These are phyloP conservation scores for Jimgerdemannia lactiflua DNA, from an alignment of 192 early-diverging fungal genomes.

Conservation along the genomic window DNA sequence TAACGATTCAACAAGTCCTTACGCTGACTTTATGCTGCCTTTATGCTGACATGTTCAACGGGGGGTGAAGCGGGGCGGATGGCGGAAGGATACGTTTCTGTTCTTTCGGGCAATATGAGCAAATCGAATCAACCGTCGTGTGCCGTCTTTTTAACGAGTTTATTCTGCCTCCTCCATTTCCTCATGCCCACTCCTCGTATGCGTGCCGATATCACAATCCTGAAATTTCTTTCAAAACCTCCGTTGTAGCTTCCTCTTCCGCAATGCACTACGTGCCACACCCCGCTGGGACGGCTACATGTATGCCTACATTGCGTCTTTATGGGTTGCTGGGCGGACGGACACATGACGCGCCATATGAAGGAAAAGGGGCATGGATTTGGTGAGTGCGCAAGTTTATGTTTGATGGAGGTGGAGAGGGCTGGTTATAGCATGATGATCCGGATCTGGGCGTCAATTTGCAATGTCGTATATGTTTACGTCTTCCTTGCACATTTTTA, in stretches of 20 bases:
- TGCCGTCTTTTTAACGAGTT: too few species aligned
- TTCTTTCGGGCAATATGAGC: too few species aligned
- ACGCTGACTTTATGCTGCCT: too few species aligned
- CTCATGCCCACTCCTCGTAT: neutral
- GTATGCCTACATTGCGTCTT: conserved; percentile 82
- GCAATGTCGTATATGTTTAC: too few species aligned
- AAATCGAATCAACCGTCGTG: too few species aligned
- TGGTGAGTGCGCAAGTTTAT: conserved; percentile 31
- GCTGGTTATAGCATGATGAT: neutral
- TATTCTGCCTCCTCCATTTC: neutral
- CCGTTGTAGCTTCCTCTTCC: conserved; percentile 49
- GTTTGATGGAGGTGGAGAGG: neutral
- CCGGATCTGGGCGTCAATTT: conserved; percentile 13
- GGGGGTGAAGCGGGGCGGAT: too few species aligned
- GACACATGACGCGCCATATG: conserved; percentile 51
- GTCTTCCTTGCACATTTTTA: too few species aligned
- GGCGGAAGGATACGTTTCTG: too few species aligned
- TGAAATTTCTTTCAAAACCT: neutral
- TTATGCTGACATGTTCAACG: too few species aligned
- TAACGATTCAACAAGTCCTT: too few species aligned
- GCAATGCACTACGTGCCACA: conserved; percentile 53
- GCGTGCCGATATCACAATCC: neutral
- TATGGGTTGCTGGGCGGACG: conserved; percentile 74
- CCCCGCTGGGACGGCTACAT: conserved; percentile 63
- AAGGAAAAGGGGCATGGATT: conserved; percentile 46